A percentile compares a stretch with the other conserved stretches of the same genome.
These are phyloP conservation scores for Rhodomyrtus tomentosa DNA, from an alignment of 345 rosid species.

Conservation along the genomic window DNA sequence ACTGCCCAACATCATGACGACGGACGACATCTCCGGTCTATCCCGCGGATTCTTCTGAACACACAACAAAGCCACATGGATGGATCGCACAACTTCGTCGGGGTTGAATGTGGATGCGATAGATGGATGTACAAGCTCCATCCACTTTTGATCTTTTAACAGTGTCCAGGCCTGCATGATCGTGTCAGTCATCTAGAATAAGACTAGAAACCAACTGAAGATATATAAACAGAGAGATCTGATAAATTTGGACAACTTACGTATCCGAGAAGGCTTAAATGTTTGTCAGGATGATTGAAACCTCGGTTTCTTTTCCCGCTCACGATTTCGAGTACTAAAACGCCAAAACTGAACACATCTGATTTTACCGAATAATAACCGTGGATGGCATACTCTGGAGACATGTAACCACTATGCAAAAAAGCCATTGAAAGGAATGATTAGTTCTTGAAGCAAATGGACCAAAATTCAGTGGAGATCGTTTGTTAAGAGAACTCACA, in stretches of 20 bases:
- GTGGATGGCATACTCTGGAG: conserved; percentile 16
- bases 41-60: conserved; percentile 1
- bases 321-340: conserved; percentile 18
- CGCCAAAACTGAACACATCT: conserved; percentile 23
- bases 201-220: not conserved
- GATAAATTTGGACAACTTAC: not conserved
- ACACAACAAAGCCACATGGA: conserved; percentile 4
- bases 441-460: not conserved
- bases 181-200: not conserved
- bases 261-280: conserved; percentile 1
- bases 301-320: conserved; percentile 14
- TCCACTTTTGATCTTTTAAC: not conserved
- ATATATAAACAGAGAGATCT: not conserved
- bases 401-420: conserved; percentile 19
- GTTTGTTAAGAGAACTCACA: not conserved
- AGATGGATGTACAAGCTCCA: not conserved
- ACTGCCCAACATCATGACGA: not conserved
- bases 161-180: conserved; percentile 3
- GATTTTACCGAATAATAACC: conserved; percentile 17
- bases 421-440: not conserved
- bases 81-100: not conserved
- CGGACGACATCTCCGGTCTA: conserved; percentile 1
- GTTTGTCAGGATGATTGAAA: not conserved
- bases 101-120: not conserved
- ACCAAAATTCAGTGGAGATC: not conserved